These are phyloP conservation scores for Sporobolomyces phaffii DNA, from an alignment of 768 basidiomycete genomes.

Conservation along the genomic window DNA sequence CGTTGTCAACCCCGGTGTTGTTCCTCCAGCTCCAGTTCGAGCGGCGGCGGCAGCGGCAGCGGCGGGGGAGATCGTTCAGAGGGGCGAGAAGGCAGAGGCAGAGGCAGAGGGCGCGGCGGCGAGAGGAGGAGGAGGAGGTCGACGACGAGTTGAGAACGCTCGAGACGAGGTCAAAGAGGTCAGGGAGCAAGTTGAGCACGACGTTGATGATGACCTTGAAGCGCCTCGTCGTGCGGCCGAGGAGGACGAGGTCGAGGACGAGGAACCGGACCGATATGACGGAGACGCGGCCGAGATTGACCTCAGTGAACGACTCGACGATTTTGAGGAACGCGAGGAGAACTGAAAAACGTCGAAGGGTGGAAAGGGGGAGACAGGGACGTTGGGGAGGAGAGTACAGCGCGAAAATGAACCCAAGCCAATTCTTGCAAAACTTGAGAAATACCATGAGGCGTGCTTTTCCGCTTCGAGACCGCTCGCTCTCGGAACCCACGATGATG, in stretches of 20 bases:
- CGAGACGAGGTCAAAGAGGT: no score
- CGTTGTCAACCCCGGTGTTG: conserved; percentile 15
- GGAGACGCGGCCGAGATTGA: conserved; percentile 11
- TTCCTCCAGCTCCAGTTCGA: no score
- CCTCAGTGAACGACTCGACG: neutral
- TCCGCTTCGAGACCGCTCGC: no score
- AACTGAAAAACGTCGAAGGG: neutral
- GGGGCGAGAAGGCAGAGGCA: conserved; percentile 14
- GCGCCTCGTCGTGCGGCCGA: no score
- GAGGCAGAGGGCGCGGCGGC: neutral
- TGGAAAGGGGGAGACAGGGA: no score
- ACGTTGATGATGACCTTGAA: neutral
- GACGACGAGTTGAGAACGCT: no score
- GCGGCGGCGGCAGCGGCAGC: no score
- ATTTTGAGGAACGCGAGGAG: neutral
- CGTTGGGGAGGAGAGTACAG: no score
- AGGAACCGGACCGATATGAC: neutral
- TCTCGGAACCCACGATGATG: no score
- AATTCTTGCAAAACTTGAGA: neutral
- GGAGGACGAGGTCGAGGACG: neutral
- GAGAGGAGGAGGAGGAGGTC: neutral
- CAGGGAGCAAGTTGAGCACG: neutral
- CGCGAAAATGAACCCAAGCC: no score
- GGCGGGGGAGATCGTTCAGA: conserved; percentile 29
- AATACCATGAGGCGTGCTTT: neutral